Percentiles rank a stretch among this genome's conserved stretches.
These are phyloP conservation scores for Sarocladium brachiariae DNA, from an alignment of 2,329 filamentous ascomycete genomes.

Conservation along the genomic window DNA sequence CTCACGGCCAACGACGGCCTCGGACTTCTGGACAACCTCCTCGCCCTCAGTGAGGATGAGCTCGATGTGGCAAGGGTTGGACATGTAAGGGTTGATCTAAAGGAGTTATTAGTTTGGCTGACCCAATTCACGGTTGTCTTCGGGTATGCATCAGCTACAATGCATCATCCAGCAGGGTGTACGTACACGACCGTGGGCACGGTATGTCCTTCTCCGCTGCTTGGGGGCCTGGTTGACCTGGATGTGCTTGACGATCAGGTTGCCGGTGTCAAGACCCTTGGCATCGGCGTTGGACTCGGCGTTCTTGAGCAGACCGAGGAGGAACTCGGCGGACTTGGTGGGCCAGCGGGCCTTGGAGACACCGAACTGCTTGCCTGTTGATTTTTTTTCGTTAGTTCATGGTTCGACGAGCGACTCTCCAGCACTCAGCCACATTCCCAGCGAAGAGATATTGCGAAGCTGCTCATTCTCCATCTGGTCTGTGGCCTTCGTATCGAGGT, in stretches of 20 bases:
- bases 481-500: background rate
- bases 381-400: conserved; percentile 20
- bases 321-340: conserved; percentile 97
- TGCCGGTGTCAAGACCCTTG: conserved; percentile 95
- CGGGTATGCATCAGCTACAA: too few species aligned
- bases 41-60: conserved; percentile 97
- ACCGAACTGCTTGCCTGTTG: conserved; percentile 93
- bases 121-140: too few species aligned
- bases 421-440: background rate
- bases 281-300: conserved; percentile 94
- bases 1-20: conserved; percentile 69
- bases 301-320: conserved; percentile 95
- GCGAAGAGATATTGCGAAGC: background rate
- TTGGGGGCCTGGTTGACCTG: conserved; percentile 99
- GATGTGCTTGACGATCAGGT: conserved; percentile 99
- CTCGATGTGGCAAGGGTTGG: conserved; percentile 99
- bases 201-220: conserved; percentile 98
- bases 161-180: background rate
- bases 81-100: conserved; percentile 99
- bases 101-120: conserved; percentile 22
- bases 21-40: conserved; percentile 90
- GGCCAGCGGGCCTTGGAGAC: conserved; percentile 98
- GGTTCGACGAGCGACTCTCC: background rate
- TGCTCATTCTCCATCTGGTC: background rate
- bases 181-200: conserved; percentile 99